These are phyloP conservation scores for Ophiobolus disseminans DNA, from an alignment of 2,329 filamentous ascomycete genomes.

Conservation along the genomic window DNA sequence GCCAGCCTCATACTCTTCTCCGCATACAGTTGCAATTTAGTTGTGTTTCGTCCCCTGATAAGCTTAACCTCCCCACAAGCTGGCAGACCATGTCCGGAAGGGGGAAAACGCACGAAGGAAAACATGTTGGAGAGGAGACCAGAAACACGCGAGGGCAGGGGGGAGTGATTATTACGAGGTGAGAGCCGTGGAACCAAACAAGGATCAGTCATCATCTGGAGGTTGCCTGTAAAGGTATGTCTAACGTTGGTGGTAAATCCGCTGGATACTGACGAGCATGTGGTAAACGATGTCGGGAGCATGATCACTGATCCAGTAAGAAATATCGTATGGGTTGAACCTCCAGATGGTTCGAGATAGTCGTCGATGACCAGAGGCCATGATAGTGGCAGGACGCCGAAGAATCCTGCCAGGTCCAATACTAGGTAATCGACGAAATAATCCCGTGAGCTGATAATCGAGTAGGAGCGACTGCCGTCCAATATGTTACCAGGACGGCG, in stretches of 20 bases:
- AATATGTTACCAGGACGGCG: constrained; percentile 48
- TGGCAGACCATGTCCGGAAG: constrained; percentile 49
- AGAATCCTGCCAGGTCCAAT: constrained; percentile 43
- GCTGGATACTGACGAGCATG: constrained; percentile 22
- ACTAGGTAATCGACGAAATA: constrained; percentile 43
- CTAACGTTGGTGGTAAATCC: constrained; percentile 30
- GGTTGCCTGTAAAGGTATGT: constrained; percentile 31
- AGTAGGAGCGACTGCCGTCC: constrained; percentile 49
- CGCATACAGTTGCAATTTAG: constrained; percentile 44
- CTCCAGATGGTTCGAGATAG: constrained; percentile 35
- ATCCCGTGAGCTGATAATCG: constrained; percentile 47
- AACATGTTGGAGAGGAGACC: constrained; percentile 29
- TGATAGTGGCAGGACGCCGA: constrained; percentile 32
- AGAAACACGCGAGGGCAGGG: constrained; percentile 38
- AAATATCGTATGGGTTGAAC: constrained; percentile 39
- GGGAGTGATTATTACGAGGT: constrained; percentile 43
- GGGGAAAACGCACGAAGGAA: constrained; percentile 43
- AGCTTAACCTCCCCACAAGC: constrained; percentile 51
- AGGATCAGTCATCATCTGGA: constrained; percentile 39
- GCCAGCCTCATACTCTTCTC: constrained; percentile 24
- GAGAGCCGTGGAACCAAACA: constrained; percentile 37
- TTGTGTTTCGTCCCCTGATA: constrained; percentile 45
- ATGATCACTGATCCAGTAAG: constrained; percentile 31
- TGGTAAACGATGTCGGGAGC: constrained; percentile 27
- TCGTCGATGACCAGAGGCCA: constrained; percentile 37